Evolutionary conservation across 2,329 filamentous ascomycete species (phyloP).

Genomic region (Chaetomium olivaceum): DNA sequence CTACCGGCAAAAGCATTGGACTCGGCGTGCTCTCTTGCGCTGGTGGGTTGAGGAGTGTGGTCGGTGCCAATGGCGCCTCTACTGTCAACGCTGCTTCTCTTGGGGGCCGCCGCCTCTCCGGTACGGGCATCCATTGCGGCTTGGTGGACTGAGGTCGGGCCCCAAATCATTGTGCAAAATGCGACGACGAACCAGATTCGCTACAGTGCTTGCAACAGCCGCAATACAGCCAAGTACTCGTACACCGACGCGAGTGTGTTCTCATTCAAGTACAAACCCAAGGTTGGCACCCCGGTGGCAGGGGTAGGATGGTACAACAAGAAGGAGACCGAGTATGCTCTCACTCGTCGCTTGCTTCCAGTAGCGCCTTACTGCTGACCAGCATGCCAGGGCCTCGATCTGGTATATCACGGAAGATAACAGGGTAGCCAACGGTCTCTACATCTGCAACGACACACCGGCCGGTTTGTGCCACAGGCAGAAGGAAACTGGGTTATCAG

Average conservation of each 20-base stretch:
- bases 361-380: conserved; percentile 3
- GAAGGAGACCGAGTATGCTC: conserved; percentile 39
- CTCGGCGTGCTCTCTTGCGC: not conserved
- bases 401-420: conserved; percentile 39
- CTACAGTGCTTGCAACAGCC: conserved; percentile 42
- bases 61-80: conserved; percentile 21
- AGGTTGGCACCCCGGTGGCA: conserved; percentile 39
- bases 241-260: conserved; percentile 37
- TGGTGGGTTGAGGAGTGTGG: not conserved
- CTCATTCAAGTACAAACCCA: conserved; percentile 35
- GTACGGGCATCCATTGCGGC: conserved; percentile 37
- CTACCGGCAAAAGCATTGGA: not conserved
- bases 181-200: conserved; percentile 39
- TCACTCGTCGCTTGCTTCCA: not conserved
- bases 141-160: conserved; percentile 40
- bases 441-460: conserved; percentile 41
- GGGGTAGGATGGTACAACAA: conserved; percentile 40
- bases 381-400: conserved; percentile 38
- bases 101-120: conserved; percentile 26
- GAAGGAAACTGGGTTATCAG: conserved; percentile 40
- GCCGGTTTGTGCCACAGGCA: conserved; percentile 37
- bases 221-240: conserved; percentile 39
- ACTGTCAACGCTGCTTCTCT: conserved; percentile 25
- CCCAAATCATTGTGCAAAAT: conserved; percentile 42
- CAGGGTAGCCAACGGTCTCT: conserved; percentile 38